phyloP scores from a whole-genome alignment of 257 asterid species.

The Solanum piurae region DNA sequence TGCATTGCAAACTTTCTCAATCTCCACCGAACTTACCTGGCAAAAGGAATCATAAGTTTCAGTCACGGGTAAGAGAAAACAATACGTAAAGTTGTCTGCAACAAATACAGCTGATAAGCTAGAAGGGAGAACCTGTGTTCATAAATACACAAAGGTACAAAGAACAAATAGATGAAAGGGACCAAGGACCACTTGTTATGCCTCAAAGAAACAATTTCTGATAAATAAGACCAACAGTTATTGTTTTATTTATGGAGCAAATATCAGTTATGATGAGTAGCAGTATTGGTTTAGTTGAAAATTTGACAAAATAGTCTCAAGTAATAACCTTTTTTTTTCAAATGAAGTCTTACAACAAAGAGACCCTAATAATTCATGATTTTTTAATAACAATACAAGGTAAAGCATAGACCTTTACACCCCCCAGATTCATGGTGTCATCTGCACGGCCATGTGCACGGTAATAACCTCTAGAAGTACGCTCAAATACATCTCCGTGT shows the following conservation, averaged over 20 bases:
- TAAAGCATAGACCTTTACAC: conserved; percentile 59
- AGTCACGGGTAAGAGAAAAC: neutral
- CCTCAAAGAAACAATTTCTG: neutral
- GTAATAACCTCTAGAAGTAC: conserved; percentile 66
- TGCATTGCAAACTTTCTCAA: conserved; percentile 80
- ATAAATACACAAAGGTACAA: neutral
- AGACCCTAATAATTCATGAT: neutral
- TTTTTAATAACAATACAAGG: neutral
- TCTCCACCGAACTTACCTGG: conserved; percentile 95
- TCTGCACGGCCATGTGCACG: conserved; percentile 99
- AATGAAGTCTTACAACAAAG: neutral
- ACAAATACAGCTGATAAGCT: neutral
- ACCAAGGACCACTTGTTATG: neutral
- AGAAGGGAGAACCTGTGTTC: neutral
- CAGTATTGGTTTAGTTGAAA: neutral
- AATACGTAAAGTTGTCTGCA: neutral
- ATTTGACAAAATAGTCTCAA: neutral
- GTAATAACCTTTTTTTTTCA: neutral
- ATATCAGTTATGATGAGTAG: neutral
- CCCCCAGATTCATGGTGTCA: conserved; percentile 98
- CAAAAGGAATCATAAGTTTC: neutral
- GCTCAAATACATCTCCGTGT: conserved; percentile 94
- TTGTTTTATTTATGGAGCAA: neutral
- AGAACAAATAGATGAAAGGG: neutral
- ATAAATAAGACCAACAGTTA: neutral